Base-by-base conservation (phyloP, 2,329 filamentous ascomycete genomes). In the Neopestalotiopsis sp. region DNA sequence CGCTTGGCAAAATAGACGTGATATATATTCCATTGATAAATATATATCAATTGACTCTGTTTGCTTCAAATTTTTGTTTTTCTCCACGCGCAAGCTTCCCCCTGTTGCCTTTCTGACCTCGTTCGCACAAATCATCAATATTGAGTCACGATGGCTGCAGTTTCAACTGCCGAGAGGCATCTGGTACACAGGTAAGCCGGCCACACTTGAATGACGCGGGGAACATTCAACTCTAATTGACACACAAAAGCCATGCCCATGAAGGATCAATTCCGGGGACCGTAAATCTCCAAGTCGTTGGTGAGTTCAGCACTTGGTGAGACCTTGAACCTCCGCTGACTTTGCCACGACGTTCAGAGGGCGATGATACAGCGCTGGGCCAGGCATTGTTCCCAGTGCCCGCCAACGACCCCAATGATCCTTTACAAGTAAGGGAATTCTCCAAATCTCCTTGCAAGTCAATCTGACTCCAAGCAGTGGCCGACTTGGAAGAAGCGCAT, bases 301-400 rank as follows among this genome's bases (percentile, higher is more conserved):
- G 78, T 78, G 70, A 65, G 73, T 40, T 5, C 2, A 40, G 59
- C 3, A 28, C 14, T 28, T 28, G 24, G 24, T 28, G 24, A 13
- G 7, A n/a, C 3, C n/a, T 5, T 17, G 5, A n/a, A 14, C 13
- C 28, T 13, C 3, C 38, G 5, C 32, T 53, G 38, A 20, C 38
- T n/a, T 17, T 17, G 9, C 57, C 5, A 42, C 57, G 5, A 49
- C 20, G 7, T 57, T 32, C 68, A 81, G 87, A 89, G 79, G 88
- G 87, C 61, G 87, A 89, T 73, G 87, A 89, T 72, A 87, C 87
- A 1, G 87, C 81, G 0, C 87, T 88, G 69, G 88, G 88, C 28
- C 88, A 90, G 75, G 88, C 88, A 2, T 80, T 90, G 3, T 90
- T 86, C 72, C 88, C 88, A 1, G 88, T 90, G 0, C 88, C 88